phyloP scores from a whole-genome alignment of 2,329 filamentous ascomycete species.

The Diaporthe velutina region DNA sequence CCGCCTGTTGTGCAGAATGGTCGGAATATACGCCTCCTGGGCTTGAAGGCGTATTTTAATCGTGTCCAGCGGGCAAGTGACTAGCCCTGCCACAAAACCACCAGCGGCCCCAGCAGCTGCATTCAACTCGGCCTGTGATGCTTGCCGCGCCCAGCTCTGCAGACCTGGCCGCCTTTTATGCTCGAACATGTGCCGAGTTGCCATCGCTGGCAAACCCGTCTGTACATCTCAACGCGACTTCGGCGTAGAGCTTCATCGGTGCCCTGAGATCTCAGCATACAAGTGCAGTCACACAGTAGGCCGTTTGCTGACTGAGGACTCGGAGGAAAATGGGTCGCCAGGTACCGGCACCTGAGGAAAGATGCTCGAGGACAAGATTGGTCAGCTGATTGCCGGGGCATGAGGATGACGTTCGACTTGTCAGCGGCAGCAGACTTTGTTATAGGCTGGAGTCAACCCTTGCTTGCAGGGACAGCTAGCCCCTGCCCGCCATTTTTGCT shows the following conservation, averaged over 20 bases:
- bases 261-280: not conserved
- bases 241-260: not conserved
- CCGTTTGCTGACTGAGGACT: not conserved
- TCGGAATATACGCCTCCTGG: constrained; percentile 76
- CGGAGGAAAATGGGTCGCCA: not conserved
- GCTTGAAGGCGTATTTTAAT: constrained; percentile 99
- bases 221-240: not conserved
- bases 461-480: not conserved
- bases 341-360: not conserved
- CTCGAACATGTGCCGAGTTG: not conserved
- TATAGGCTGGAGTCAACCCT: not conserved
- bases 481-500: not conserved
- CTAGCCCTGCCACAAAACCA: constrained; percentile 91
- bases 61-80: constrained; percentile 97
- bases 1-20: constrained; percentile 65
- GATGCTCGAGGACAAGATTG: not conserved
- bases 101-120: constrained; percentile 89
- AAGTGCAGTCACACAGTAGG: not conserved
- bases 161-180: constrained; percentile 44
- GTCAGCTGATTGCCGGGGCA: not conserved
- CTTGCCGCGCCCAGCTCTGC: constrained; percentile 68
- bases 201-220: not conserved
- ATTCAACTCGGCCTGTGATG: constrained; percentile 78
- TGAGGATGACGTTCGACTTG: not conserved
- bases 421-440: not conserved